phyloP scores from a whole-genome alignment of 371 early-diverging fungal species.

The Syncephalastrum sp. region DNA sequence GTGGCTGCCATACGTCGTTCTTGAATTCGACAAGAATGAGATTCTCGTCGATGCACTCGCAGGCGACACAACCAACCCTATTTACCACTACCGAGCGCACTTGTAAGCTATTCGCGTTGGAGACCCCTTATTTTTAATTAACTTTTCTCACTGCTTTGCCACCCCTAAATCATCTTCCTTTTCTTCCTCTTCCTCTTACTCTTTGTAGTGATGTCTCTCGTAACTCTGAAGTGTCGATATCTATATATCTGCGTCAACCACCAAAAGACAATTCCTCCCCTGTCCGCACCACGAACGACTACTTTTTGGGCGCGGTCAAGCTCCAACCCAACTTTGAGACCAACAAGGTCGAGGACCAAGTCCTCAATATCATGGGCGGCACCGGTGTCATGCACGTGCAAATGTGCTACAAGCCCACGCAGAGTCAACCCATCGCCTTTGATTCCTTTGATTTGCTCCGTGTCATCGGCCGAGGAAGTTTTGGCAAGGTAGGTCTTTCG shows the following conservation, averaged over 20 bases:
- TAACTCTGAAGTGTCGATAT: slow-evolving; percentile 78
- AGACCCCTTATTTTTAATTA: slow-evolving; percentile 15
- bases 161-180: neutral
- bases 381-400: slow-evolving; percentile 72
- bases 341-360: slow-evolving; percentile 43
- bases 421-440: slow-evolving; percentile 70
- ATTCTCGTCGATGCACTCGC: slow-evolving; percentile 80
- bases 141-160: slow-evolving; percentile 2
- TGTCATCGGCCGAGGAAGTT: slow-evolving; percentile 95
- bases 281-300: slow-evolving; percentile 51
- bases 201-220: slow-evolving; percentile 84
- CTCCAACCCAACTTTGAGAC: slow-evolving; percentile 68
- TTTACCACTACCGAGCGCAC: slow-evolving; percentile 84
- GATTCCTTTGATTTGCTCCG: slow-evolving; percentile 94
- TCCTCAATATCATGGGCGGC: slow-evolving; percentile 45
- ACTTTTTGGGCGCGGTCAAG: slow-evolving; percentile 71
- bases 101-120: slow-evolving; percentile 69
- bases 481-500: slow-evolving; percentile 78
- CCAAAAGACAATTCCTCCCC: slow-evolving; percentile 35
- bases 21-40: slow-evolving; percentile 95
- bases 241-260: slow-evolving; percentile 80
- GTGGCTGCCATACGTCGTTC: slow-evolving; percentile 85
- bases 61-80: slow-evolving; percentile 71
- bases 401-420: slow-evolving; percentile 68
- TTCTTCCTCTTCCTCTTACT: slow-evolving; percentile 1